Conservation (phyloP, 768 basidiomycete genomes). For the Roridomyces roridus region DNA sequence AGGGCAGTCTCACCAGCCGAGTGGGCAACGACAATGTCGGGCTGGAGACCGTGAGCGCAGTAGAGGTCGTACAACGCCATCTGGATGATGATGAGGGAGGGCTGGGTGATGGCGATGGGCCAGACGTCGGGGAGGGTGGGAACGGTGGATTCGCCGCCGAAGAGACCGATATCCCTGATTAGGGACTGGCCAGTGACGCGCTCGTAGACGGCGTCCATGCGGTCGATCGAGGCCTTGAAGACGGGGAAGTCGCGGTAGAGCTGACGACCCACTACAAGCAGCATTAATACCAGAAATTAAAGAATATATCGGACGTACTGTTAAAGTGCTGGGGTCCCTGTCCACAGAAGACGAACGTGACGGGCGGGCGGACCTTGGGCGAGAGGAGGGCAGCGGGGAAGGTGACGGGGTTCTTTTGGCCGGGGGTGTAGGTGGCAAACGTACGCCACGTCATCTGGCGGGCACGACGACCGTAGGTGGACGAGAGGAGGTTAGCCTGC, state of each 20-base stretch:
- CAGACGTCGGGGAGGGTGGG: constrained; percentile 16
- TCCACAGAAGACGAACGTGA: constrained; percentile 43
- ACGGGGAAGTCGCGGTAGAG: constrained; percentile 32
- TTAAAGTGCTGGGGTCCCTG: constrained; percentile 44
- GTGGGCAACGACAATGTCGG: constrained; percentile 40
- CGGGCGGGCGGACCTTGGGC: constrained; percentile 19
- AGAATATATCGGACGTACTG: constrained; percentile 28
- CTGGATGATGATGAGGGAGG: constrained; percentile 40
- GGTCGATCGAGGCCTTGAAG: constrained; percentile 37
- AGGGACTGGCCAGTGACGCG: constrained; percentile 34
- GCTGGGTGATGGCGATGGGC: constrained; percentile 35
- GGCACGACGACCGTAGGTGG: background rate
- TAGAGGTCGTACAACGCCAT: constrained; percentile 40
- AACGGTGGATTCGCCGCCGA: constrained; percentile 14
- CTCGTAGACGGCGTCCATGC: constrained; percentile 37
- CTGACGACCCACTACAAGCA: constrained; percentile 39
- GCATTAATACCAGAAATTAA: background rate
- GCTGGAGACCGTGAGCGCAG: constrained; percentile 30
- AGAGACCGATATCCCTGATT: constrained; percentile 36
- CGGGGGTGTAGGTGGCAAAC: constrained; percentile 21
- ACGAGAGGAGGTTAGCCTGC: background rate
- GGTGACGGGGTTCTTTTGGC: background rate
- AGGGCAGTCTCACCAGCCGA: constrained; percentile 46
- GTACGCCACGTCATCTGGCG: constrained; percentile 23
- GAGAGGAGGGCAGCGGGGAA: constrained; percentile 32